These are phyloP conservation scores for Kwoniella newhampshirensis DNA, from an alignment of 768 basidiomycete genomes.

Conservation along the genomic window DNA sequence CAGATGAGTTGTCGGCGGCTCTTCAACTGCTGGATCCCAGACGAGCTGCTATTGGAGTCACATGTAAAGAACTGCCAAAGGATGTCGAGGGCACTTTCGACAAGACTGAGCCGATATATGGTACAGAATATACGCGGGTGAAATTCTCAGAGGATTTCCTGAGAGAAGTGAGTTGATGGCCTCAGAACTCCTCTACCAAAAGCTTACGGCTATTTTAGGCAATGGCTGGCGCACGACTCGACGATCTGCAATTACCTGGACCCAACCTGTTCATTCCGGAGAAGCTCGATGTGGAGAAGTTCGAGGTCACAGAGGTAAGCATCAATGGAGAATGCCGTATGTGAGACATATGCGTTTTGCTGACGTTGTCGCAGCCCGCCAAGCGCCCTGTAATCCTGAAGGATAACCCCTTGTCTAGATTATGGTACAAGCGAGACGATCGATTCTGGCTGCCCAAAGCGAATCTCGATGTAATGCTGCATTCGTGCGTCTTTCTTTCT, in stretches of 20 bases:
- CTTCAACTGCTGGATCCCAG: constrained; percentile 64
- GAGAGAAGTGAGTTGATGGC: constrained; percentile 53
- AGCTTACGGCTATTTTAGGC: constrained; percentile 58
- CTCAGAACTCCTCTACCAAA: too few species aligned
- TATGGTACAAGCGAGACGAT: constrained; percentile 99
- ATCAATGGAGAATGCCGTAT: neutral
- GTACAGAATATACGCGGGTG: constrained; percentile 74
- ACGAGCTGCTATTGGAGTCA: constrained; percentile 71
- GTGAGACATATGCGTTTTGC: too few species aligned
- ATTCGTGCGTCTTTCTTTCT: constrained; percentile 31
- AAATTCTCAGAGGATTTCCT: constrained; percentile 62
- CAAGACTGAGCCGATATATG: constrained; percentile 82
- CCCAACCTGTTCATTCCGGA: constrained; percentile 90
- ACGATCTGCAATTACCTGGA: constrained; percentile 72
- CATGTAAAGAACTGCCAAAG: constrained; percentile 69
- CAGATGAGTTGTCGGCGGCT: constrained; percentile 58
- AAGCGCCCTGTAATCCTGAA: constrained; percentile 69
- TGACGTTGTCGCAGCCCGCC: constrained; percentile 59
- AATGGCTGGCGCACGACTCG: constrained; percentile 58
- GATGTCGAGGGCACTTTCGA: constrained; percentile 58
- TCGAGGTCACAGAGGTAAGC: constrained; percentile 64
- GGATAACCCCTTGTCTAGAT: constrained; percentile 66
- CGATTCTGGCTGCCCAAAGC: constrained; percentile 93
- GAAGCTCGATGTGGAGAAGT: constrained; percentile 78
- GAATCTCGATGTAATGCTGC: constrained; percentile 62